Evolutionary conservation across 164 flowering plant species (phyloP).

Genomic region (Santalum album): DNA sequence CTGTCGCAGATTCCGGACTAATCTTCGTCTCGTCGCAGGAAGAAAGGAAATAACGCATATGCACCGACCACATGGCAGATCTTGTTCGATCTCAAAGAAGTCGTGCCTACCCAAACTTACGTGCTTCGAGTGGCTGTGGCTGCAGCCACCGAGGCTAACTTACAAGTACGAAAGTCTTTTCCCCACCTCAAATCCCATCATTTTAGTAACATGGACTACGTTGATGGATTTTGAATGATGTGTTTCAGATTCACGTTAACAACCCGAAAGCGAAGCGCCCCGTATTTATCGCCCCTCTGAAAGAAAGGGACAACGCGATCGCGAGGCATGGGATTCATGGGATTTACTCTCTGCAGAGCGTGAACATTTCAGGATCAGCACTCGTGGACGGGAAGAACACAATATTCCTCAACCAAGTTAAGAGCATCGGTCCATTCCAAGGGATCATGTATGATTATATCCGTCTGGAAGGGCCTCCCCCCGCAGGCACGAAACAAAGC

Average conservation of each 20-base stretch:
- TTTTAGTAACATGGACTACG: not conserved
- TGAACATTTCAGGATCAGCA: not conserved
- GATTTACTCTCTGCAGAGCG: not conserved
- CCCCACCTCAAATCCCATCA: not conserved
- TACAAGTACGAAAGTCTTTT: slow-evolving; percentile 3
- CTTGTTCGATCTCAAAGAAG: slow-evolving; percentile 5
- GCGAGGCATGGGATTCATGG: slow-evolving; percentile 1
- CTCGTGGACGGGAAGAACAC: not conserved
- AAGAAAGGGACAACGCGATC: not conserved
- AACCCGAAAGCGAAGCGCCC: not conserved
- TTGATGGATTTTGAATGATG: not conserved
- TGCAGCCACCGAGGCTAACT: slow-evolving; percentile 5
- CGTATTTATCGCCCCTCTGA: not conserved
- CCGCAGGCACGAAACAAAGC: too few relatives aligned
- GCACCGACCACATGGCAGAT: slow-evolving; percentile 19
- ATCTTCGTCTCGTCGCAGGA: slow-evolving; percentile 8
- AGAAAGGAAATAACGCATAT: not conserved
- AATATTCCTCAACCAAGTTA: not conserved
- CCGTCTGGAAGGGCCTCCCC: not conserved
- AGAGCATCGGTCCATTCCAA: not conserved
- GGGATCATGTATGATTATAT: not conserved
- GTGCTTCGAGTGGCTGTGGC: slow-evolving; percentile 15
- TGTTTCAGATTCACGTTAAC: not conserved
- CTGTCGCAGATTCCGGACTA: not conserved
- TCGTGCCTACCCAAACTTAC: not conserved